Percentiles rank a stretch among this genome's conserved stretches.
Conservation (phyloP, 2,329 filamentous ascomycete species). For the Colletotrichum somersetense region DNA sequence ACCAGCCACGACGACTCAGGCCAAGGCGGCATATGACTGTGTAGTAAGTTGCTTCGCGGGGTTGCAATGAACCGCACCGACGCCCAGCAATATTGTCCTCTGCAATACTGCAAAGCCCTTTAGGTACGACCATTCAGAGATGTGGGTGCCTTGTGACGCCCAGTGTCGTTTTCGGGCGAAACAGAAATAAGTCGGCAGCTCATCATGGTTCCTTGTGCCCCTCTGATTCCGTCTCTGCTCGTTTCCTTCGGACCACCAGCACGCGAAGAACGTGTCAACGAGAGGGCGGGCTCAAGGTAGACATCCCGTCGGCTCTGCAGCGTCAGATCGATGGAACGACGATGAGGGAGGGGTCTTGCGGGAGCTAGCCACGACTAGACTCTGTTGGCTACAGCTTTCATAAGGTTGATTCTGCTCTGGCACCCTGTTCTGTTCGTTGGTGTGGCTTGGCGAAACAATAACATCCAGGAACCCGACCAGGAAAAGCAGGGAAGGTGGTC, state of each 20-base stretch:
- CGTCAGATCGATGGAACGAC: constrained; percentile 16
- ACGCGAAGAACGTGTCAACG: background rate
- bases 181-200: constrained; percentile 3
- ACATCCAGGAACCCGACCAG: constrained; percentile 9
- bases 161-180: constrained; percentile 18
- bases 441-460: constrained; percentile 14
- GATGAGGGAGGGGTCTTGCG: constrained; percentile 24
- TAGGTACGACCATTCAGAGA: constrained; percentile 1
- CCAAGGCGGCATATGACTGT: constrained; percentile 12
- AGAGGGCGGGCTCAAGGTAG: constrained; percentile 26
- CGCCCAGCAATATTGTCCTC: constrained; percentile 15
- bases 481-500: constrained; percentile 12
- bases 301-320: constrained; percentile 31
- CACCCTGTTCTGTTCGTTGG: background rate
- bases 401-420: constrained; percentile 1
- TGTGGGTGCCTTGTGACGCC: constrained; percentile 14
- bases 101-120: constrained; percentile 17
- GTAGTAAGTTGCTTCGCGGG: constrained; percentile 27
- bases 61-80: constrained; percentile 28
- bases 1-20: constrained; percentile 17
- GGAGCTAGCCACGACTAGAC: constrained; percentile 29
- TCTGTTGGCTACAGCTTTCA: constrained; percentile 1
- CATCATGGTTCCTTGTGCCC: background rate
- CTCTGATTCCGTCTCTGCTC: constrained; percentile 18
- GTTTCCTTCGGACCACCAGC: constrained; percentile 19